Conservation (phyloP, 345 rosid species). For the Pugionium cornutum region DNA sequence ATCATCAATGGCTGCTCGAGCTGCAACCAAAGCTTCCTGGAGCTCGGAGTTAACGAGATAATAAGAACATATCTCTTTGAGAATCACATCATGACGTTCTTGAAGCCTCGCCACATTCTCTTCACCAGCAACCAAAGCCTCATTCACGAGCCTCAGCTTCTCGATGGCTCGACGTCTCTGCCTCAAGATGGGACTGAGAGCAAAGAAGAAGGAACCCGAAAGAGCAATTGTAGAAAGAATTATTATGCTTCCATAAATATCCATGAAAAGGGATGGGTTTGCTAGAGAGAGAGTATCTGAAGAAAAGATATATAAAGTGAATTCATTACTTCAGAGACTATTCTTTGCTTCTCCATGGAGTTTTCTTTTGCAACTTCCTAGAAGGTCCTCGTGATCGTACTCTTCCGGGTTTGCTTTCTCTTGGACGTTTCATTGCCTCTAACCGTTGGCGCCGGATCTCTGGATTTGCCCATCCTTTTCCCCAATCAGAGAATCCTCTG, state of each 20-base stretch:
- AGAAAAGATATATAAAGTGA: slow-evolving; percentile 18
- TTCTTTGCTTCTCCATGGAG: slow-evolving; percentile 36
- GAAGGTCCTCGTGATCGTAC: slow-evolving; percentile 14
- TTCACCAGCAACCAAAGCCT: slow-evolving; percentile 56
- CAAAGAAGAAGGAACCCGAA: slow-evolving; percentile 46
- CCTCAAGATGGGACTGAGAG: slow-evolving; percentile 41
- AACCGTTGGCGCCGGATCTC: slow-evolving; percentile 69
- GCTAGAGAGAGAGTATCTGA: slow-evolving; percentile 1
- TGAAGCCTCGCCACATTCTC: slow-evolving; percentile 49
- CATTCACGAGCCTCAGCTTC: slow-evolving; percentile 52
- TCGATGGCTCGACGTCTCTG: slow-evolving; percentile 45
- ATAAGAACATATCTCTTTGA: slow-evolving; percentile 46
- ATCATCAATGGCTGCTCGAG: slow-evolving; percentile 53
- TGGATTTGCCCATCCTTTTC: slow-evolving; percentile 94
- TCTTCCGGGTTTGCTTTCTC: slow-evolving; percentile 25
- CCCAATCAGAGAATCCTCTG: slow-evolving; percentile 68
- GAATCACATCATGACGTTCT: slow-evolving; percentile 62
- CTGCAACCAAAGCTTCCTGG: slow-evolving; percentile 47
- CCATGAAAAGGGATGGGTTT: slow-evolving; percentile 28
- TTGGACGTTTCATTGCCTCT: slow-evolving; percentile 36
- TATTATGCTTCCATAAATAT: slow-evolving; percentile 38
- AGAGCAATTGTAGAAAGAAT: slow-evolving; percentile 47
- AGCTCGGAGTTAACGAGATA: slow-evolving; percentile 53
- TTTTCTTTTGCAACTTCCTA: slow-evolving; percentile 27
- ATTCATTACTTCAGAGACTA: slow-evolving; percentile 27